Evolutionary conservation across 257 asterid species (phyloP).

Genomic region (Jasminum sambac): DNA sequence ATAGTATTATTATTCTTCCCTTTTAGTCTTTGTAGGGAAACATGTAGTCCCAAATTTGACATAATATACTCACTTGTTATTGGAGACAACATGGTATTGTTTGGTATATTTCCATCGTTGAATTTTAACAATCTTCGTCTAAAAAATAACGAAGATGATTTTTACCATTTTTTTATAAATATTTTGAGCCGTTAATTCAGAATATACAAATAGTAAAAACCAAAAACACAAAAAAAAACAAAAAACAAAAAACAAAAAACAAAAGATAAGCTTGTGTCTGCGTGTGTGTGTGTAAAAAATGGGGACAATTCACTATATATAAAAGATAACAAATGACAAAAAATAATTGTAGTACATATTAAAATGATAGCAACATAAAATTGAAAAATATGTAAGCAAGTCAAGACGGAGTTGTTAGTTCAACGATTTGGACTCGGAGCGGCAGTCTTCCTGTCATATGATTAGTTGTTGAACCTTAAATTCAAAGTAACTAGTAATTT

Average conservation of each 20-base stretch:
- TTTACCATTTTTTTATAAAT: not conserved
- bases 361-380: not conserved
- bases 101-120: not conserved
- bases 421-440: not conserved
- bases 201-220: too few species aligned
- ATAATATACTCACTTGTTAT: not conserved
- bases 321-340: not conserved
- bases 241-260: too few species aligned
- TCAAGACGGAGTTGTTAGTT: slow-evolving; percentile 1
- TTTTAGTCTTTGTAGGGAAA: slow-evolving; percentile 1
- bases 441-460: not conserved
- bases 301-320: too few species aligned
- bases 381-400: slow-evolving; percentile 4
- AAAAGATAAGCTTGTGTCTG: too few species aligned
- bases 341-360: not conserved
- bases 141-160: not conserved
- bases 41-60: slow-evolving; percentile 1
- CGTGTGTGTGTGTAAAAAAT: too few species aligned
- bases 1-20: not conserved
- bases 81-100: not conserved
- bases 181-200: too few species aligned
- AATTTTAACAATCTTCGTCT: not conserved
- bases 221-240: too few species aligned
- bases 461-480: not conserved
- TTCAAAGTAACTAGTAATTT: not conserved